phyloP scores from a whole-genome alignment of 176 grass and related monocot species.

The Musa beccarii region DNA sequence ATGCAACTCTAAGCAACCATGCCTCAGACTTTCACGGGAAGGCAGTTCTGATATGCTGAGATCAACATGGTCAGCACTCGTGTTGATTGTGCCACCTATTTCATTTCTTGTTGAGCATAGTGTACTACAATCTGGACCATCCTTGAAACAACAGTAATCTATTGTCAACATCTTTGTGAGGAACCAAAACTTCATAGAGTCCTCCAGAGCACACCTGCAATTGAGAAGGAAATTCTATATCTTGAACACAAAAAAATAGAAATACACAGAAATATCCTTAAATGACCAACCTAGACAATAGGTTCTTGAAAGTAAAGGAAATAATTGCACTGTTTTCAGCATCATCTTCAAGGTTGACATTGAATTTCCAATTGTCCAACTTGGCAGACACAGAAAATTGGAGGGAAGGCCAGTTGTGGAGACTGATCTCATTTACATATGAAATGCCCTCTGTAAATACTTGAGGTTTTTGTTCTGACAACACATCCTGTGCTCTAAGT shows the following conservation, averaged over 20 bases:
- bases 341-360: conserved; percentile 60
- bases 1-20: conserved; percentile 59
- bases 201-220: conserved; percentile 54
- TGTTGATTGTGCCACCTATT: conserved; percentile 8
- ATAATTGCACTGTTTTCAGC: conserved; percentile 31
- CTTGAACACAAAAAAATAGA: not conserved
- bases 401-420: conserved; percentile 21
- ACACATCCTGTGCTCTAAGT: conserved; percentile 27
- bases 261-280: not conserved
- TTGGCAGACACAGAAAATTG: conserved; percentile 48
- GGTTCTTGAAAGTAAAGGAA: conserved; percentile 40
- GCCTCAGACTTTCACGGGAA: conserved; percentile 24
- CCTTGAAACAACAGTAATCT: conserved; percentile 35
- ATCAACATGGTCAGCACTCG: not conserved
- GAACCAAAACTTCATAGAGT: conserved; percentile 51
- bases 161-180: conserved; percentile 36
- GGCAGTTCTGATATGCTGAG: conserved; percentile 3
- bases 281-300: conserved; percentile 47
- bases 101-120: conserved; percentile 53
- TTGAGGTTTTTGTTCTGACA: conserved; percentile 26
- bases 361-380: conserved; percentile 46
- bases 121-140: conserved; percentile 31
- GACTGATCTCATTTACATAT: conserved; percentile 26
- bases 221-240: conserved; percentile 24
- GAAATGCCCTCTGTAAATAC: conserved; percentile 22